These are phyloP conservation scores for Penicillium rolfsii DNA, from an alignment of 2,329 filamentous ascomycete species.

Conservation along the genomic window DNA sequence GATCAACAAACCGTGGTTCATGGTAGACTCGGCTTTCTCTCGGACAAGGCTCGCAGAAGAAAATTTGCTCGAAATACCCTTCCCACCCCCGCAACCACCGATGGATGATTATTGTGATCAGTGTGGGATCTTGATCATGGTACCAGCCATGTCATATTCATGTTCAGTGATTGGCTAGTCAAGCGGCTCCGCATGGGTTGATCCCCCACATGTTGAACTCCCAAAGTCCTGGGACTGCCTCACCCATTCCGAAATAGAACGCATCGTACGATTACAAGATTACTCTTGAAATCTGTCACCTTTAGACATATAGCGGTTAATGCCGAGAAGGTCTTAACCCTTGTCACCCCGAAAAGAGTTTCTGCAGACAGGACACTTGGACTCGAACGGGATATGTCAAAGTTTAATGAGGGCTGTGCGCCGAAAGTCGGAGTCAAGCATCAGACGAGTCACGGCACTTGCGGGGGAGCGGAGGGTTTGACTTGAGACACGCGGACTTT, in stretches of 20 bases:
- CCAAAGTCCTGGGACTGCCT: neutral
- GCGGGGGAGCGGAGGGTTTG: conserved; percentile 2
- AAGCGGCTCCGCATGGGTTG: conserved; percentile 3
- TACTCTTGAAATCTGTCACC: neutral
- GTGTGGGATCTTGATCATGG: neutral
- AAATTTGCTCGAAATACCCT: neutral
- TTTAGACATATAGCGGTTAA: neutral
- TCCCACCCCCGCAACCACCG: neutral
- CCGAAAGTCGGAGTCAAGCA: conserved; percentile 11
- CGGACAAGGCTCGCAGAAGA: conserved; percentile 28
- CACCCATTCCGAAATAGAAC: neutral
- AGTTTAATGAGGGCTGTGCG: neutral
- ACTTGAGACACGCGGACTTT: conserved; percentile 5
- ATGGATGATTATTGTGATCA: neutral
- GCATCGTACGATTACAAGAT: neutral
- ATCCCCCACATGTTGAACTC: neutral
- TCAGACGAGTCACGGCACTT: neutral
- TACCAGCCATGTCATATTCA: neutral
- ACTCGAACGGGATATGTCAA: neutral
- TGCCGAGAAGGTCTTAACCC: neutral
- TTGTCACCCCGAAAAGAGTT: neutral
- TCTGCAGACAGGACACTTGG: neutral
- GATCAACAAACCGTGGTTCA: conserved; percentile 16
- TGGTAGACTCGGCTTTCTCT: conserved; percentile 24
- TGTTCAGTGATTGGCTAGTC: neutral